Evolutionary conservation across 495 filamentous ascomycete species (phyloP).

Genomic region (Poronia punctata): DNA sequence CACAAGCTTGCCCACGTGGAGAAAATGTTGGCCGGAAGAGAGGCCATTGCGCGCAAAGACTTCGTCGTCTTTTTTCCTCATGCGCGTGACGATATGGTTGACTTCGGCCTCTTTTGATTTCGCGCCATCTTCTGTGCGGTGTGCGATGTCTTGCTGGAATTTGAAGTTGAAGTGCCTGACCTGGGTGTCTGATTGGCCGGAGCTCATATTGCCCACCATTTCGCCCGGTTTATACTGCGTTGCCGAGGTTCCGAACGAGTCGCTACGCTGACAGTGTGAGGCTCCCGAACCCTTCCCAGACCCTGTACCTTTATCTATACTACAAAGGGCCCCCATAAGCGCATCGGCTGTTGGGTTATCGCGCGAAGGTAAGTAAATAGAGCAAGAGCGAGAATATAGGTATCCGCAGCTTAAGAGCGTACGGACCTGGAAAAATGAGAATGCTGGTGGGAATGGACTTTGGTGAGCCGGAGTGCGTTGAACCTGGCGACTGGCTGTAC

Average conservation of each 20-base stretch:
- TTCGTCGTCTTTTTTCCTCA: constrained; percentile 26
- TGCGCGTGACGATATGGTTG: constrained; percentile 24
- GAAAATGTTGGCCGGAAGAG: constrained; percentile 2
- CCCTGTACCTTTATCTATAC: constrained; percentile 15
- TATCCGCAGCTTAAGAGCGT: too few species aligned
- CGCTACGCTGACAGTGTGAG: constrained; percentile 2
- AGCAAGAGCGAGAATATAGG: too few species aligned
- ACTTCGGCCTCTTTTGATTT: constrained; percentile 17
- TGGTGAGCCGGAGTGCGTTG: too few species aligned
- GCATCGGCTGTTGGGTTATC: too few species aligned
- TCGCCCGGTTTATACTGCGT: constrained; percentile 9
- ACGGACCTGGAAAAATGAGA: too few species aligned
- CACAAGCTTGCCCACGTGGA: neutral
- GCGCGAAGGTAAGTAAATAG: too few species aligned
- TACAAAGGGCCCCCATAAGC: constrained; percentile 13
- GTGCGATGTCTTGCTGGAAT: constrained; percentile 18
- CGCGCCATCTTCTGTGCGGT: constrained; percentile 8
- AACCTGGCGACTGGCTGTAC: too few species aligned
- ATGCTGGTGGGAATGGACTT: too few species aligned
- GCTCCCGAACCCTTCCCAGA: constrained; percentile 12
- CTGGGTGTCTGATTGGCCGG: neutral
- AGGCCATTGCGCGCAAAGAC: constrained; percentile 13
- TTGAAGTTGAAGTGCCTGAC: constrained; percentile 2
- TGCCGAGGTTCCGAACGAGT: neutral
- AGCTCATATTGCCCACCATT: constrained; percentile 4